Conservation (phyloP, 495 filamentous ascomycete genomes). For the Penicillium odoratum region DNA sequence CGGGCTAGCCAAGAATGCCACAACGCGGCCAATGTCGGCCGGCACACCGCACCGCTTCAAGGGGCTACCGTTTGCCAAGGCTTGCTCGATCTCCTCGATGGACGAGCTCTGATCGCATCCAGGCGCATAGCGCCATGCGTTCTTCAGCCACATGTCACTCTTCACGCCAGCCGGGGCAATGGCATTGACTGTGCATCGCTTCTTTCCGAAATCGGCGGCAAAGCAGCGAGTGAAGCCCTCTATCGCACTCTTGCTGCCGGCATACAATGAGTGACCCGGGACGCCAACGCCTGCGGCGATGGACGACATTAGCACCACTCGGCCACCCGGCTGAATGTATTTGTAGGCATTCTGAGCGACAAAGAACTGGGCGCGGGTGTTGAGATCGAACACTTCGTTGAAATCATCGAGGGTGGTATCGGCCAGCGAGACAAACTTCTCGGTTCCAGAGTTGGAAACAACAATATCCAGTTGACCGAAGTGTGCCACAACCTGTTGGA, state of each 20-base stretch:
- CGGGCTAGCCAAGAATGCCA: conserved; percentile 54
- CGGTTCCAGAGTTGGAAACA: conserved; percentile 57
- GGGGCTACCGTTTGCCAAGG: conserved; percentile 43
- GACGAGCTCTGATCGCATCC: conserved; percentile 41
- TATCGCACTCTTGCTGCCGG: conserved; percentile 73
- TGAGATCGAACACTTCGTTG: conserved; percentile 74
- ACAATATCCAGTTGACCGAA: conserved; percentile 78
- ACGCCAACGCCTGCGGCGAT: conserved; percentile 60
- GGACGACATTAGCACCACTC: conserved; percentile 60
- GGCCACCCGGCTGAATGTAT: conserved; percentile 63
- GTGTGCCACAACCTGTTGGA: conserved; percentile 60
- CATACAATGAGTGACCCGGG: conserved; percentile 72
- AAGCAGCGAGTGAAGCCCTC: conserved; percentile 78
- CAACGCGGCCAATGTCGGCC: conserved; percentile 58
- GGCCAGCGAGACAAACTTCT: conserved; percentile 49
- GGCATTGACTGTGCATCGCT: conserved; percentile 74
- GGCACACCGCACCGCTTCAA: conserved; percentile 56
- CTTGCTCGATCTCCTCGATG: conserved; percentile 44
- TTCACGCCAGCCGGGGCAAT: conserved; percentile 77
- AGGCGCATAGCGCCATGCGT: conserved; percentile 65
- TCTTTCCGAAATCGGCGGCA: conserved; percentile 69
- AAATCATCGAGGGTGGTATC: conserved; percentile 75
- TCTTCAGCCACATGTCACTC: conserved; percentile 73
- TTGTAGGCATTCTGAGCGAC: conserved; percentile 76
- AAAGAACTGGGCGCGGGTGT: conserved; percentile 79